phyloP scores from a whole-genome alignment of 805 yeast genomes.

The Alloascoidea hylecoeti region DNA sequence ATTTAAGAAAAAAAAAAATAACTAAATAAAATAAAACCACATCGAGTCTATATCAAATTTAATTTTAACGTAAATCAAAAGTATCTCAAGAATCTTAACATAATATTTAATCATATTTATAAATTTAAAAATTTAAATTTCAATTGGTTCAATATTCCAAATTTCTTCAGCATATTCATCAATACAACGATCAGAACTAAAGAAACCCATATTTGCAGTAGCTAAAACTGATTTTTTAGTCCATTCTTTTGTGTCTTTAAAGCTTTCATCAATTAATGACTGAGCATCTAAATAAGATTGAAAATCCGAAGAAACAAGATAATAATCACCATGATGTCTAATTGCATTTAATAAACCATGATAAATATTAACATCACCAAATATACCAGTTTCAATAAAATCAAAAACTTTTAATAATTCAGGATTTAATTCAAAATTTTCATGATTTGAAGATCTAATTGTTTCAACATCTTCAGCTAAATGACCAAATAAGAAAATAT shows the following conservation, averaged over 20 bases:
- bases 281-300: conserved; percentile 80
- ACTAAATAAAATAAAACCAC: no score
- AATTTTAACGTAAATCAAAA: no score
- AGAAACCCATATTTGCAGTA: conserved; percentile 91
- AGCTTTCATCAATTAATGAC: conserved; percentile 58
- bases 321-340: conserved; percentile 66
- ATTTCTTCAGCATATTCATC: conserved; percentile 85
- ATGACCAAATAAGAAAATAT: conserved; percentile 84
- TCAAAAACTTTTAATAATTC: conserved; percentile 47
- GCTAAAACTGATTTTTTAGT: conserved; percentile 56
- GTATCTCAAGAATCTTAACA: no score
- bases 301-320: conserved; percentile 81
- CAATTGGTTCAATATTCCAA: conserved; percentile 77
- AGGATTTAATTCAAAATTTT: conserved; percentile 44
- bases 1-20: no score
- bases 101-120: no score
- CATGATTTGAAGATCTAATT: conserved; percentile 61
- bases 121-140: no score
- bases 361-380: conserved; percentile 54
- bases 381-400: conserved; percentile 51
- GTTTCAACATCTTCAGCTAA: conserved; percentile 84
- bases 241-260: conserved; percentile 58
- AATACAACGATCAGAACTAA: conserved; percentile 81
- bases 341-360: conserved; percentile 56
- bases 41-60: no score